Evolutionary conservation across 176 grass and related monocot species (phyloP), one percentile per base, ranked within the genome.

Genomic region (Oryza nivara): DNA sequence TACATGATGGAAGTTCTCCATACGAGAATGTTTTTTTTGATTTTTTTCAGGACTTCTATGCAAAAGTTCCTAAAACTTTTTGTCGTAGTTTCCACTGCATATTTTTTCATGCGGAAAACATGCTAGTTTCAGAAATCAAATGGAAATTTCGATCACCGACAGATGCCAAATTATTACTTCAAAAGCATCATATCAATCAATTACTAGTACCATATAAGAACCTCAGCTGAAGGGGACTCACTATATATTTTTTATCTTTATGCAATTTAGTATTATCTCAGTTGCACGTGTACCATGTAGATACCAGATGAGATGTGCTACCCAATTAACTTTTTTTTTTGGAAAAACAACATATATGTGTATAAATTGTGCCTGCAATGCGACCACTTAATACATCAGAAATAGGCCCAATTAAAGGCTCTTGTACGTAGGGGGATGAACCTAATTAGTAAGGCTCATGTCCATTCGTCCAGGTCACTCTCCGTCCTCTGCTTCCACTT

Each of bases 401-500:
- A 23, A 82, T 28, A 51, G 68, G 1, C 11, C 40, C 11, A 83
- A 56, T 56, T 56, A 56, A 60, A 41, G 49, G n/a, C 25, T 41
- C 22, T 13, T 72, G 32, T 56, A 20, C 52, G 14, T 15, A 11
- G 35, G 48, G 79, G 78, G n/a, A 1, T 41, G 67, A 58, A 81
- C n/a, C 79, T 26, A 41, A 41, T 41, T 8, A n/a, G 19, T 6
- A 22, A 61, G 48, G 1, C 67, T 7, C 16, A 14, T 41, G 34
- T 35, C 35, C 52, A 40, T 43, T 70, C 79, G 40, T 67, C 4
- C 67, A 13, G 20, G 45, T 70, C 67, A 52, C 17, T 41, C 56
- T 77, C 32, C 34, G 36, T 4, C 15, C 20, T 73, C 61, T 82
- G 67, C 19, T 26, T 38, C 79, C 79, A 81, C 67, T 71, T 60